These are phyloP conservation scores for Stereocaulon alpinum DNA, from an alignment of 495 filamentous ascomycete genomes.

Conservation along the genomic window DNA sequence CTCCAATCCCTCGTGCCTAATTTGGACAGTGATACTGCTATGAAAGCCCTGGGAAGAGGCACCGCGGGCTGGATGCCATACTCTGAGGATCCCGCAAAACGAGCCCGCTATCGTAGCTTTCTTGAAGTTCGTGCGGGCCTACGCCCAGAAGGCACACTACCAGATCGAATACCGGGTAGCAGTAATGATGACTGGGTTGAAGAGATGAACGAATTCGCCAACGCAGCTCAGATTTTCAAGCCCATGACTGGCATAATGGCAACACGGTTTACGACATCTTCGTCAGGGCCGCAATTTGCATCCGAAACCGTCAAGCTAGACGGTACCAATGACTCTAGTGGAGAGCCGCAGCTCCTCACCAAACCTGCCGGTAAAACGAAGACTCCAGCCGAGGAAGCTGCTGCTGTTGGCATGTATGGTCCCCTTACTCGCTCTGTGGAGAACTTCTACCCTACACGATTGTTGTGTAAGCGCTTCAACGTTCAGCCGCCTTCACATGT, in stretches of 20 bases:
- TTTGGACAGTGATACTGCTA: slow-evolving; percentile 61
- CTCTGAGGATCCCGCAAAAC: slow-evolving; percentile 67
- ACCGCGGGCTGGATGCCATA: slow-evolving; percentile 75
- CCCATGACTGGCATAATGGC: slow-evolving; percentile 89
- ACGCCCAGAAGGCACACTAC: slow-evolving; percentile 39
- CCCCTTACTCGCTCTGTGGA: slow-evolving; percentile 62
- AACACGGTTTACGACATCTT: slow-evolving; percentile 73
- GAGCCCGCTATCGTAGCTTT: slow-evolving; percentile 65
- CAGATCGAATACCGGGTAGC: slow-evolving; percentile 45
- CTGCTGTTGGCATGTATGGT: slow-evolving; percentile 89
- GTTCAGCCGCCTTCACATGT: slow-evolving; percentile 68
- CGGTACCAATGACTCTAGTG: slow-evolving; percentile 19
- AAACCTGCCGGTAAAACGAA: slow-evolving; percentile 52
- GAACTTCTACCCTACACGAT: slow-evolving; percentile 70
- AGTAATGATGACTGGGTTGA: slow-evolving; percentile 64
- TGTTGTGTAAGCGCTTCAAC: slow-evolving; percentile 90
- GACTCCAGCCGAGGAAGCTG: slow-evolving; percentile 77
- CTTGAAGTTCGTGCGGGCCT: slow-evolving; percentile 69
- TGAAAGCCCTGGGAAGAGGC: slow-evolving; percentile 65
- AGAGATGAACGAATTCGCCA: slow-evolving; percentile 79
- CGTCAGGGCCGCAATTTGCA: slow-evolving; percentile 31
- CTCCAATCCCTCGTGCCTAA: slow-evolving; percentile 59
- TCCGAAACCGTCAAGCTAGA: slow-evolving; percentile 34
- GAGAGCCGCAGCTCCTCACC: slow-evolving; percentile 34
- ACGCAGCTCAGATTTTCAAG: slow-evolving; percentile 84